Conservation (phyloP, 306 rosid species). For the Glycyrrhiza uralensis region DNA sequence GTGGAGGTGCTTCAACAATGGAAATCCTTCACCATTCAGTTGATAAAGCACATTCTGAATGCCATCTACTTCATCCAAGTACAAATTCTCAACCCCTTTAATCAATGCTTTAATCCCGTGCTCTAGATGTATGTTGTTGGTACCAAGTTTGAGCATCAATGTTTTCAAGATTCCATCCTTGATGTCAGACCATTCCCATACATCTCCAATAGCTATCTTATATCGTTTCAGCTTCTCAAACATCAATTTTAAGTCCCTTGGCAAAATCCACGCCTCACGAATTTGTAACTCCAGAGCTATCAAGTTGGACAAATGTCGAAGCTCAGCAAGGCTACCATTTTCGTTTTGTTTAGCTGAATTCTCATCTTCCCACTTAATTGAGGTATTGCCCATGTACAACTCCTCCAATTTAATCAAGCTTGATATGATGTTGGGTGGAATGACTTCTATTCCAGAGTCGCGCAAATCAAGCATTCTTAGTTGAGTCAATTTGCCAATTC, state of each 20-base stretch:
- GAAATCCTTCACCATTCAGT: not conserved
- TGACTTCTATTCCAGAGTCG: not conserved
- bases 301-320: not conserved
- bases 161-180: not conserved
- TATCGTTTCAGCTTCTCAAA: not conserved
- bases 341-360: not conserved
- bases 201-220: not conserved
- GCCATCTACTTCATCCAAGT: conserved; percentile 3
- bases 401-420: not conserved
- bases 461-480: not conserved
- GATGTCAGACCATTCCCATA: not conserved
- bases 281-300: not conserved
- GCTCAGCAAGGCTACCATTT: not conserved
- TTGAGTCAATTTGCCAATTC: not conserved
- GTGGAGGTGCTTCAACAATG: not conserved
- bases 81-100: not conserved
- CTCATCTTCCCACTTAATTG: not conserved
- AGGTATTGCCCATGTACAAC: not conserved
- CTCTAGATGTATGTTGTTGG: not conserved
- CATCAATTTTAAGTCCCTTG: not conserved
- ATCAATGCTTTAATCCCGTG: not conserved
- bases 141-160: not conserved
- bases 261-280: not conserved
- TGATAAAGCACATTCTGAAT: not conserved
- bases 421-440: not conserved